These are phyloP conservation scores for Solanum ossicruentum DNA, from an alignment of 257 asterid genomes.

Conservation along the genomic window DNA sequence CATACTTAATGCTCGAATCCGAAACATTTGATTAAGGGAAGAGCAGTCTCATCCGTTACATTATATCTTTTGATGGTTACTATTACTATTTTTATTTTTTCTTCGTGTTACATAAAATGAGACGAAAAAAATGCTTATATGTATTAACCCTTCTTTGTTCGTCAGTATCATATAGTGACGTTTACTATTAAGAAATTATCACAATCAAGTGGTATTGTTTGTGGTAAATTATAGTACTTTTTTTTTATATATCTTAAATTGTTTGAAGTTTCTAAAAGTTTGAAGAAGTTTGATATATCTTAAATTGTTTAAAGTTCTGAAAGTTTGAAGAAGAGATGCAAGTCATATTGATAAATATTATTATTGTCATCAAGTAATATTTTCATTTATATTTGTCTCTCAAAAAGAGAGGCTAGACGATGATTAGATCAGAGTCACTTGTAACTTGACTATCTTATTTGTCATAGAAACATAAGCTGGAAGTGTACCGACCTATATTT, in stretches of 20 bases:
- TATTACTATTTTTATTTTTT: too few species aligned
- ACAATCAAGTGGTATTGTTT: not conserved
- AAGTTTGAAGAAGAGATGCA: not conserved
- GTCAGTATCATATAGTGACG: too few species aligned
- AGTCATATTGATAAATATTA: not conserved
- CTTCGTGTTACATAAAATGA: too few species aligned
- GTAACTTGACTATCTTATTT: not conserved
- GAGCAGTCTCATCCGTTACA: too few species aligned
- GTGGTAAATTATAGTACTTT: not conserved
- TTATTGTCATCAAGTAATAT: not conserved
- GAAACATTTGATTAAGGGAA: accelerated
- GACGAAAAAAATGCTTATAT: too few species aligned
- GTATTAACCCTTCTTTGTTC: too few species aligned
- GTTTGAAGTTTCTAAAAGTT: not conserved
- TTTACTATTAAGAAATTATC: too few species aligned
- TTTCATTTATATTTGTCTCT: not conserved
- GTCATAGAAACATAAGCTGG: not conserved
- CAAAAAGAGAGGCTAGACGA: too few species aligned
- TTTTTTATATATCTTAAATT: not conserved
- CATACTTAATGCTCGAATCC: accelerated
- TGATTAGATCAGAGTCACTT: not conserved
- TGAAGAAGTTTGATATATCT: not conserved
- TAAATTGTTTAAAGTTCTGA: not conserved
- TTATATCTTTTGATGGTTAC: too few species aligned
- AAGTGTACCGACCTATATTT: not conserved